Percentiles rank a stretch among this genome's conserved stretches.
Conservation (phyloP, 176 grass and related monocot genomes). For the Cymbopogon citratus region DNA sequence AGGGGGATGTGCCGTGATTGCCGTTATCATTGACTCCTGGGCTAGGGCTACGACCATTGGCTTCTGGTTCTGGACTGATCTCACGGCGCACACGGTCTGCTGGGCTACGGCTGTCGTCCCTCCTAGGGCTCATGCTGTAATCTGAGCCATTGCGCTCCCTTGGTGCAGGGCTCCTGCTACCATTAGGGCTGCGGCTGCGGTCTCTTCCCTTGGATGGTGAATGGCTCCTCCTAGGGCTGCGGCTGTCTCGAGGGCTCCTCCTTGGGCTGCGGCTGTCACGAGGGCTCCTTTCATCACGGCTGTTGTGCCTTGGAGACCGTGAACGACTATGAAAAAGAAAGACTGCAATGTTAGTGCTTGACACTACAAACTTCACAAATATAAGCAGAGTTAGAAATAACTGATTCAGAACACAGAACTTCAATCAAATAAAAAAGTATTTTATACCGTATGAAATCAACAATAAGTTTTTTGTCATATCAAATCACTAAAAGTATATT, state of each 20-base stretch:
- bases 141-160: slow-evolving; percentile 40
- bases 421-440: background rate
- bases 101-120: slow-evolving; percentile 38
- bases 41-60: slow-evolving; percentile 66
- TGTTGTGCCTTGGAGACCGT: slow-evolving; percentile 53
- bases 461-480: background rate
- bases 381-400: background rate
- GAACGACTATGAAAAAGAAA: slow-evolving; percentile 44
- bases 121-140: slow-evolving; percentile 38
- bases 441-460: background rate
- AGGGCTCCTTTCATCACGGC: slow-evolving; percentile 43
- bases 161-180: slow-evolving; percentile 52
- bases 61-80: slow-evolving; percentile 47
- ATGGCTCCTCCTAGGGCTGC: slow-evolving; percentile 44
- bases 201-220: slow-evolving; percentile 43
- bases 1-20: slow-evolving; percentile 27
- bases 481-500: background rate
- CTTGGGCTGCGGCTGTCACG: slow-evolving; percentile 56
- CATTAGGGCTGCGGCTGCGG: slow-evolving; percentile 40
- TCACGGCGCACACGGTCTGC: slow-evolving; percentile 6
- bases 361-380: background rate
- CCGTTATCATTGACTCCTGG: slow-evolving; percentile 49
- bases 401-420: background rate
- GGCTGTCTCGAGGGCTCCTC: slow-evolving; percentile 38
- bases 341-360: slow-evolving; percentile 4